Percentiles rank a stretch among this genome's conserved stretches.
Evolutionary conservation across 2,329 filamentous ascomycete genomes (phyloP).

Genomic region (Penicillium sp.): DNA sequence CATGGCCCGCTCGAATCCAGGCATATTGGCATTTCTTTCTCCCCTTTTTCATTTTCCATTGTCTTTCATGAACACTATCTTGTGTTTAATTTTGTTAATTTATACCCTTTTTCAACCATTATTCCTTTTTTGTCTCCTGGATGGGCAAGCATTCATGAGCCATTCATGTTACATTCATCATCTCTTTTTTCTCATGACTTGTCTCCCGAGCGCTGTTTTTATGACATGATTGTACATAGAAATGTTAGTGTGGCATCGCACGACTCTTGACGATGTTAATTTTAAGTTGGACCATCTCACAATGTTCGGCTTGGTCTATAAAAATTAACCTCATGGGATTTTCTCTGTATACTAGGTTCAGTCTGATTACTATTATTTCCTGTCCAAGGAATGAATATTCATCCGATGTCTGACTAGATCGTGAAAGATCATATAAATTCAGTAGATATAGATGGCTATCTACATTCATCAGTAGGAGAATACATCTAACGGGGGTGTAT

Average conservation of each 20-base stretch:
- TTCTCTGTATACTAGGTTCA: background rate
- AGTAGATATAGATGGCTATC: background rate
- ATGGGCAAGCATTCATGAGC: background rate
- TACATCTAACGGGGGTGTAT: background rate
- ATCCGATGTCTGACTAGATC: background rate
- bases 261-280: conserved; percentile 18
- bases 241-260: conserved; percentile 19
- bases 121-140: background rate
- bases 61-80: background rate
- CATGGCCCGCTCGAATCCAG: background rate
- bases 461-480: background rate
- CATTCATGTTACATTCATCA: background rate
- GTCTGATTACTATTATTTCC: background rate
- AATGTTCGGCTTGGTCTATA: background rate
- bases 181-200: background rate
- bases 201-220: conserved; percentile 7
- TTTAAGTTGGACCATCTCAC: background rate
- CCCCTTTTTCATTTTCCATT: background rate
- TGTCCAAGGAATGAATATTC: background rate
- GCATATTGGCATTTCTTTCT: background rate
- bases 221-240: conserved; percentile 25
- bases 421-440: background rate
- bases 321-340: background rate
- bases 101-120: background rate
- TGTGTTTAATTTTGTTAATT: background rate